Conservation (phyloP, 371 early-diverging fungal species). For the Apophysomyces ossiformis region DNA sequence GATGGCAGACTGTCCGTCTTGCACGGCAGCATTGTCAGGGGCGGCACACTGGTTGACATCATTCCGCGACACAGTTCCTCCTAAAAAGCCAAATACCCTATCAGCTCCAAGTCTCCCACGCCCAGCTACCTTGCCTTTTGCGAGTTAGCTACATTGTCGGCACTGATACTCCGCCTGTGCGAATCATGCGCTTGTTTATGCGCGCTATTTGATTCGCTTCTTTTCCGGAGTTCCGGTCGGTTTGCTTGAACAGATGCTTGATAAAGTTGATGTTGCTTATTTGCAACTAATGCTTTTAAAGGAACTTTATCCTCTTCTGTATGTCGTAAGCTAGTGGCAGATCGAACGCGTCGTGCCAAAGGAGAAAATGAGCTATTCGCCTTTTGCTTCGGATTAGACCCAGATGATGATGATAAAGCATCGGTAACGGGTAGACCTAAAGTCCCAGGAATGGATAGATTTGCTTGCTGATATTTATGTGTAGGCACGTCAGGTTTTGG, state of each 20-base stretch:
- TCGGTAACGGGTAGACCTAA: background rate
- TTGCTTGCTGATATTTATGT: slow-evolving; percentile 12
- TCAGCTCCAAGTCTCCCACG: background rate
- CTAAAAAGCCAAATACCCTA: background rate
- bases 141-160: slow-evolving; percentile 32
- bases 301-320: slow-evolving; percentile 36
- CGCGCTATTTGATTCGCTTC: background rate
- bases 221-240: background rate
- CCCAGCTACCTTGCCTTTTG: slow-evolving; percentile 19
- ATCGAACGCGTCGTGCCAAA: slow-evolving; percentile 44
- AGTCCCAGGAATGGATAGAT: slow-evolving; percentile 3
- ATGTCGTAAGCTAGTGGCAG: slow-evolving; percentile 42
- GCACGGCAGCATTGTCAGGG: slow-evolving; percentile 4
- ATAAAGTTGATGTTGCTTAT: slow-evolving; percentile 36
- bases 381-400: background rate
- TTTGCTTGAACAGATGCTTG: slow-evolving; percentile 15
- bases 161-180: slow-evolving; percentile 49
- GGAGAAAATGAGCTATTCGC: slow-evolving; percentile 23
- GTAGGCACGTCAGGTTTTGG: slow-evolving; percentile 1
- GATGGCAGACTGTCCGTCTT: background rate
- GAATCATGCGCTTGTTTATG: slow-evolving; percentile 15
- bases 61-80: background rate
- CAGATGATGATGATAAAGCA: background rate
- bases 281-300: slow-evolving; percentile 38
- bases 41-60: slow-evolving; percentile 8